Evolutionary conservation across 2,329 filamentous ascomycete genomes (phyloP).

Genomic region (Aureobasidium lini): DNA sequence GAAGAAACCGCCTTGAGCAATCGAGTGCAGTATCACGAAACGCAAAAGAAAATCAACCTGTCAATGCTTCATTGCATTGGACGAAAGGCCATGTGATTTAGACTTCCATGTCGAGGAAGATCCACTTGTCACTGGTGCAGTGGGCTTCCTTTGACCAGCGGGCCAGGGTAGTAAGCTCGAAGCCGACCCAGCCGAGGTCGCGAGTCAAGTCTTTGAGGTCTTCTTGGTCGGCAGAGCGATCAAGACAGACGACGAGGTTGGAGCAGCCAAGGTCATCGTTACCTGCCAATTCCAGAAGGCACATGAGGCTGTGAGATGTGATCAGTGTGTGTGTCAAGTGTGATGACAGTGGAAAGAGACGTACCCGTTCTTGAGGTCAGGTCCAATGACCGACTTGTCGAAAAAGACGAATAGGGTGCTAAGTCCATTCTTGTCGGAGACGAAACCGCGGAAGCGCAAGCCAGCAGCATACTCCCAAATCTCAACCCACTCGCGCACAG

Average conservation of each 20-base stretch:
- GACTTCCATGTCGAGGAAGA: conserved; percentile 83
- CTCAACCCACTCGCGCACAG: conserved; percentile 61
- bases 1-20: not conserved
- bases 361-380: conserved; percentile 82
- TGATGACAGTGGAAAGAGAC: conserved; percentile 29
- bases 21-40: not conserved
- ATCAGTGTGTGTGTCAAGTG: conserved; percentile 22
- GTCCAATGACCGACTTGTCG: conserved; percentile 61
- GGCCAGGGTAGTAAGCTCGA: conserved; percentile 73
- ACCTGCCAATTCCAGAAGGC: conserved; percentile 80
- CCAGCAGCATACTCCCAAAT: conserved; percentile 81
- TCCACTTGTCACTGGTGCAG: conserved; percentile 65
- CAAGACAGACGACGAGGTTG: conserved; percentile 72
- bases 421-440: conserved; percentile 61
- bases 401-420: conserved; percentile 85
- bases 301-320: conserved; percentile 59
- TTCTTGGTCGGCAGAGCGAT: conserved; percentile 55
- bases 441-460: conserved; percentile 77
- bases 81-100: conserved; percentile 33
- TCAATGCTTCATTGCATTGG: not conserved
- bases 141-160: conserved; percentile 60
- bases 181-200: conserved; percentile 89
- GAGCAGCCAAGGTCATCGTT: conserved; percentile 63
- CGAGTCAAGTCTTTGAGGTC: conserved; percentile 64
- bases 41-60: not conserved